Evolutionary conservation across 2,329 filamentous ascomycete species (phyloP).

Genomic region (Aspergillus arachidicola): DNA sequence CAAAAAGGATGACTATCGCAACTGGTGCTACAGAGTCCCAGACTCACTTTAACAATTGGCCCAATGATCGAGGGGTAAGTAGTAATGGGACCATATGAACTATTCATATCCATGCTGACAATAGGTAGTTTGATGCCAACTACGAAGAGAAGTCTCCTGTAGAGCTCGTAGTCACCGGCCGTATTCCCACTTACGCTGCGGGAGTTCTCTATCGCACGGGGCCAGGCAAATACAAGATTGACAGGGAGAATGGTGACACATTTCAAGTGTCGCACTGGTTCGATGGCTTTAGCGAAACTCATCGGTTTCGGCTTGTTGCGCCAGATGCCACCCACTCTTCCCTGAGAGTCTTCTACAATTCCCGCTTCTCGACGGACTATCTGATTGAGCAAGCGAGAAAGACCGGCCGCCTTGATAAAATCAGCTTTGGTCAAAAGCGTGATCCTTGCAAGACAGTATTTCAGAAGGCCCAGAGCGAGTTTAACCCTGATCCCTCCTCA

Average conservation of each 20-base stretch:
- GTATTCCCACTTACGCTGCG: constrained; percentile 70
- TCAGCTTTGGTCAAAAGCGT: constrained; percentile 70
- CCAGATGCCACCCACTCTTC: constrained; percentile 34
- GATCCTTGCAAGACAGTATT: constrained; percentile 77
- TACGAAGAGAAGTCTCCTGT: constrained; percentile 68
- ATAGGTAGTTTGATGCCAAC: constrained; percentile 65
- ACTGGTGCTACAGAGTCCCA: neutral
- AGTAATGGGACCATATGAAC: neutral
- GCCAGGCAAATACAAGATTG: constrained; percentile 65
- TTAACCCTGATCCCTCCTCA: constrained; percentile 57
- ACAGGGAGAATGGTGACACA: constrained; percentile 60
- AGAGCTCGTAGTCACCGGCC: constrained; percentile 63
- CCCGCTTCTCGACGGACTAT: constrained; percentile 67
- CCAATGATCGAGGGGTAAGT: constrained; percentile 55
- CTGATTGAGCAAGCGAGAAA: constrained; percentile 63
- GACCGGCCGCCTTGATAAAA: constrained; percentile 58
- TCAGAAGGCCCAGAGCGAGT: constrained; percentile 58
- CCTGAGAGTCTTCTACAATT: constrained; percentile 67
- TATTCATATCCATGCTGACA: constrained; percentile 8
- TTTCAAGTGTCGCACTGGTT: constrained; percentile 76
- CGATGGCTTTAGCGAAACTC: constrained; percentile 70
- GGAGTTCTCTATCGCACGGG: constrained; percentile 76
- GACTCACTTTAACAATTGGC: constrained; percentile 50
- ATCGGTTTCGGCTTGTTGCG: constrained; percentile 70
- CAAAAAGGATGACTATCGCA: neutral